A percentile compares a stretch with the other conserved stretches of the same genome.
Evolutionary conservation across 2,329 filamentous ascomycete genomes (phyloP).

Genomic region (Tolypocladium amazonense): DNA sequence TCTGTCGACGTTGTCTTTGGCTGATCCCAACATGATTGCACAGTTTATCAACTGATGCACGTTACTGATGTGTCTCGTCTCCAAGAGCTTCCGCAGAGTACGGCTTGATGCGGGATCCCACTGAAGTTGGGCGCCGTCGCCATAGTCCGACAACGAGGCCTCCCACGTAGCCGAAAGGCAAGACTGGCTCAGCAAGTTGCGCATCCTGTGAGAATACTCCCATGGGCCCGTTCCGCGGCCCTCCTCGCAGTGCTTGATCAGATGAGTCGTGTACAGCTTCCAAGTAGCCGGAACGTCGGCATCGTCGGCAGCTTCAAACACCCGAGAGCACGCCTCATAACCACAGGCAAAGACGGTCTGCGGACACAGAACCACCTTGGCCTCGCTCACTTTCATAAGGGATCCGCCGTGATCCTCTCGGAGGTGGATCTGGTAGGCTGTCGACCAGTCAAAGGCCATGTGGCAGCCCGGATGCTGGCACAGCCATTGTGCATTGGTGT

Average conservation of each 20-base stretch:
- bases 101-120: constrained; percentile 33
- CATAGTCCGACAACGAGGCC: constrained; percentile 20
- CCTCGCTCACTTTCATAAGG: constrained; percentile 28
- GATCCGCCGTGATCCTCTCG: constrained; percentile 32
- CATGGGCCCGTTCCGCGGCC: constrained; percentile 27
- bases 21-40: constrained; percentile 24
- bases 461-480: constrained; percentile 32
- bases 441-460: constrained; percentile 36
- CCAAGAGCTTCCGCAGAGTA: constrained; percentile 31
- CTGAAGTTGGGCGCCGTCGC: constrained; percentile 20
- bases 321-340: constrained; percentile 31
- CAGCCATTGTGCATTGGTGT: constrained; percentile 34
- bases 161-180: constrained; percentile 26
- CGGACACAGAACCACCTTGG: constrained; percentile 30
- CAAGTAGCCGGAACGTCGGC: constrained; percentile 26
- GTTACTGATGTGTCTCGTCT: constrained; percentile 32
- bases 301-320: constrained; percentile 31
- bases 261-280: constrained; percentile 34
- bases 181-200: constrained; percentile 31
- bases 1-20: background rate
- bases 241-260: constrained; percentile 36
- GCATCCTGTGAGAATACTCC: constrained; percentile 32
- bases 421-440: constrained; percentile 34
- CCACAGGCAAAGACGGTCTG: constrained; percentile 39
- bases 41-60: constrained; percentile 26